Evolutionary conservation across 192 early-diverging fungal species (phyloP).

Genomic region (Thoreauomyces humboldtii): DNA sequence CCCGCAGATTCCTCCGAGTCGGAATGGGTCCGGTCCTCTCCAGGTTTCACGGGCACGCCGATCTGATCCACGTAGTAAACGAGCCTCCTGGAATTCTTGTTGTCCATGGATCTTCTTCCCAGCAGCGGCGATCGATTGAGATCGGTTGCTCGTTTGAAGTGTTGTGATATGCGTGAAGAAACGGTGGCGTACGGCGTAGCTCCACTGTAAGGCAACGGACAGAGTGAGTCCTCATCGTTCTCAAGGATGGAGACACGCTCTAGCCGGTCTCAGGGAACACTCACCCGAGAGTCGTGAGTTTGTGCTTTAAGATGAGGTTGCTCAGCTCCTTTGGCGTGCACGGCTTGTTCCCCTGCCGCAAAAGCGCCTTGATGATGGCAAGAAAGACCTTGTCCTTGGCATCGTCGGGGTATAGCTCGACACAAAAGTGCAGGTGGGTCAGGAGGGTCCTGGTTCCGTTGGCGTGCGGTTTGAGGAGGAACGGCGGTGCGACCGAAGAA

Average conservation of each 20-base stretch:
- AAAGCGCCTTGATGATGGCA: slow-evolving; percentile 59
- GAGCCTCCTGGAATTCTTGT: slow-evolving; percentile 1
- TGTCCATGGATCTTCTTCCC: slow-evolving; percentile 2
- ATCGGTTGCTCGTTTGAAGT: slow-evolving; percentile 78
- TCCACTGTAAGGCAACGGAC: slow-evolving; percentile 50
- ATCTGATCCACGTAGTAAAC: slow-evolving; percentile 12
- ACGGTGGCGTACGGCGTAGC: slow-evolving; percentile 86
- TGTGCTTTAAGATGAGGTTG: slow-evolving; percentile 66
- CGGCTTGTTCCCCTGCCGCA: slow-evolving; percentile 73
- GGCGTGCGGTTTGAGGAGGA: slow-evolving; percentile 12
- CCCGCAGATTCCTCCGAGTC: slow-evolving; percentile 5
- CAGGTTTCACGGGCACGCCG: slow-evolving; percentile 10
- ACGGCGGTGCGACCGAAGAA: slow-evolving; percentile 7
- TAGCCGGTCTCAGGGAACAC: not conserved
- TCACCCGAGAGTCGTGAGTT: slow-evolving; percentile 12
- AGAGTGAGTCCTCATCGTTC: too few relatives aligned
- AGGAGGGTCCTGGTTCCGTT: slow-evolving; percentile 5
- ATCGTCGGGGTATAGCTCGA: slow-evolving; percentile 17
- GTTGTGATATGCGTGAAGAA: slow-evolving; percentile 85
- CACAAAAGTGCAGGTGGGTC: slow-evolving; percentile 16
- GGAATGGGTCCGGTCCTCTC: slow-evolving; percentile 2
- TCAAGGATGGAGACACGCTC: too few relatives aligned
- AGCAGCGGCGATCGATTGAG: slow-evolving; percentile 2
- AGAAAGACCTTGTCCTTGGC: slow-evolving; percentile 24
- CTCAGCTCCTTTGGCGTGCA: slow-evolving; percentile 80